Evolutionary conservation across 1,284 basidiomycete genomes (phyloP).

Genomic region (Flammula alnicola): DNA sequence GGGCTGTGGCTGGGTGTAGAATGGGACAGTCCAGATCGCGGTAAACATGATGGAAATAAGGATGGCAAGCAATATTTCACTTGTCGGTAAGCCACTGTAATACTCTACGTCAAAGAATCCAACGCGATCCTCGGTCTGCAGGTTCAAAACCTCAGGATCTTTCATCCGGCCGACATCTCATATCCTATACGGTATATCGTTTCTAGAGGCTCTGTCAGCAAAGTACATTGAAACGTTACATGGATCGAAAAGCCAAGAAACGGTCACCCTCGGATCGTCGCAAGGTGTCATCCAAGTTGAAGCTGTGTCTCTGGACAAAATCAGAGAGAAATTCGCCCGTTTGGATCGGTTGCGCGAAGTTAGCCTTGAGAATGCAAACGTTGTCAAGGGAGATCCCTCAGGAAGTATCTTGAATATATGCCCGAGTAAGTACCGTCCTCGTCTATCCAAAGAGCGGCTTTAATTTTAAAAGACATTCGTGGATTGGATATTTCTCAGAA

Average conservation of each 20-base stretch:
- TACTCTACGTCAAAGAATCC: slow-evolving; percentile 10
- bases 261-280: slow-evolving; percentile 80
- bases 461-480: slow-evolving; percentile 60
- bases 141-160: slow-evolving; percentile 61
- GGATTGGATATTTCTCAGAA: slow-evolving; percentile 85
- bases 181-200: slow-evolving; percentile 68
- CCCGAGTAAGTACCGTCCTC: slow-evolving; percentile 58
- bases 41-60: slow-evolving; percentile 87
- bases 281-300: slow-evolving; percentile 85
- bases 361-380: slow-evolving; percentile 74
- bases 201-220: slow-evolving; percentile 73
- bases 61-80: slow-evolving; percentile 81
- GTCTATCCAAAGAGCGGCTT: slow-evolving; percentile 21
- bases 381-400: slow-evolving; percentile 59
- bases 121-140: slow-evolving; percentile 38
- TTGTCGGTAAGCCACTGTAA: slow-evolving; percentile 60
- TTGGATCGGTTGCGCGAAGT: slow-evolving; percentile 75
- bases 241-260: slow-evolving; percentile 57
- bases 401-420: slow-evolving; percentile 65
- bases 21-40: slow-evolving; percentile 87
- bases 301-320: slow-evolving; percentile 81
- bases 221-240: slow-evolving; percentile 76
- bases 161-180: slow-evolving; percentile 73
- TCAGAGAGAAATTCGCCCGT: slow-evolving; percentile 71
- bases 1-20: slow-evolving; percentile 92